phyloP scores from a whole-genome alignment of 139 green algal species.

The Eudorina sp. region DNA sequence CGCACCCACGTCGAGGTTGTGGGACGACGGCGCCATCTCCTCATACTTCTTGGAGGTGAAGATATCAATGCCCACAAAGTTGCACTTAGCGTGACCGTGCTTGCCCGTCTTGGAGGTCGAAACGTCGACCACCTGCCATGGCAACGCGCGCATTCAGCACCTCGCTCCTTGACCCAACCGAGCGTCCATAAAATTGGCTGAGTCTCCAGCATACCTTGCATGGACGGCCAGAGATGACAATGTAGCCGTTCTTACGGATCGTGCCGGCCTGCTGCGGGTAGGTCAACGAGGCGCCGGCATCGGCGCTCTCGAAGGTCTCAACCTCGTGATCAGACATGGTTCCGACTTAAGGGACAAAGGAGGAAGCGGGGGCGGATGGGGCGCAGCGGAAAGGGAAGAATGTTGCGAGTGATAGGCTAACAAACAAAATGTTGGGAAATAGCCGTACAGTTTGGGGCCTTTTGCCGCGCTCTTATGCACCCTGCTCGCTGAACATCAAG shows the following conservation, averaged over 20 bases:
- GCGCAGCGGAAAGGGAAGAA: constrained; percentile 7
- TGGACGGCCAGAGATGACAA: constrained; percentile 95
- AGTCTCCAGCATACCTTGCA: constrained; percentile 89
- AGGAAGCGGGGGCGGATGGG: background rate
- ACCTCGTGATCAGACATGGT: constrained; percentile 59
- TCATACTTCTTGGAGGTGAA: constrained; percentile 99
- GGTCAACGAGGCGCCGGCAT: constrained; percentile 86
- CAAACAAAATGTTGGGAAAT: background rate
- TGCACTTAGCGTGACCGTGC: constrained; percentile 99
- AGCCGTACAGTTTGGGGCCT: background rate
- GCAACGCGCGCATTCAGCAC: background rate
- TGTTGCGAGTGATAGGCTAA: background rate
- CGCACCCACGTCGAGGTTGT: constrained; percentile 94
- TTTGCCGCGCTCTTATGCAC: background rate
- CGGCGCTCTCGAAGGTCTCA: constrained; percentile 56
- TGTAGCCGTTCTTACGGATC: constrained; percentile 97
- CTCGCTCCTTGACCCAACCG: background rate
- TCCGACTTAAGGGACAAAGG: background rate
- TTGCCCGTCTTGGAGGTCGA: constrained; percentile 99
- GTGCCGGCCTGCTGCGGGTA: constrained; percentile 94
- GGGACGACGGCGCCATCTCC: constrained; percentile 96
- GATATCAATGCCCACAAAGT: constrained; percentile 97
- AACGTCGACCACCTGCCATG: constrained; percentile 95
- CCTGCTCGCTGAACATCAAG: too few species aligned
- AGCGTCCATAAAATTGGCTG: background rate